These are phyloP conservation scores for Phialophora macrospora DNA, from an alignment of 2,329 filamentous ascomycete species.

Conservation along the genomic window DNA sequence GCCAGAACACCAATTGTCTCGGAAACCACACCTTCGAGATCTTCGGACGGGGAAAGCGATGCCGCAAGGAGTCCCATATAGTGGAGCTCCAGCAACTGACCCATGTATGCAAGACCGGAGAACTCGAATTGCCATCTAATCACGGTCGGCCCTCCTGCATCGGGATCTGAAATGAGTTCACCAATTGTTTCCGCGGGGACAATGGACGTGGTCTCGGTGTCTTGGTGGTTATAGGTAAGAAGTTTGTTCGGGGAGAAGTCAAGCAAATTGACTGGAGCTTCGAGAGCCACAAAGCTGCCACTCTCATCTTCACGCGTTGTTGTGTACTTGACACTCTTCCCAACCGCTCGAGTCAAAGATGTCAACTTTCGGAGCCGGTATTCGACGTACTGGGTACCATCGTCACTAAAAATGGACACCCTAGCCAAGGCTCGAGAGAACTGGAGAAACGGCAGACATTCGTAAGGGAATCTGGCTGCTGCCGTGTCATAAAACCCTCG, in stretches of 20 bases:
- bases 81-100: constrained; percentile 64
- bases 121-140: constrained; percentile 76
- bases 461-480: constrained; percentile 80
- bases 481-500: constrained; percentile 68
- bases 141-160: constrained; percentile 71
- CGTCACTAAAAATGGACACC: constrained; percentile 51
- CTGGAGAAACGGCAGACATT: constrained; percentile 76
- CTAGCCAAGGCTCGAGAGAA: constrained; percentile 69
- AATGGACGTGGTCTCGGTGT: constrained; percentile 31
- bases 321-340: constrained; percentile 73
- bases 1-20: constrained; percentile 77
- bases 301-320: constrained; percentile 86
- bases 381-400: constrained; percentile 61
- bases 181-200: constrained; percentile 46
- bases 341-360: constrained; percentile 78
- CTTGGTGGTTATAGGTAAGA: constrained; percentile 37
- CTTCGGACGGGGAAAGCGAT: constrained; percentile 56
- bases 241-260: constrained; percentile 41
- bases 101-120: constrained; percentile 78
- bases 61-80: constrained; percentile 54
- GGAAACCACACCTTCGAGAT: constrained; percentile 66
- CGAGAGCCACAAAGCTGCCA: constrained; percentile 74
- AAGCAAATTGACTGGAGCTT: constrained; percentile 59
- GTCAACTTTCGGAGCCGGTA: constrained; percentile 70
- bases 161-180: constrained; percentile 76